phyloP scores from a whole-genome alignment of 2,329 filamentous ascomycete species.

The Alternaria metachromatica region DNA sequence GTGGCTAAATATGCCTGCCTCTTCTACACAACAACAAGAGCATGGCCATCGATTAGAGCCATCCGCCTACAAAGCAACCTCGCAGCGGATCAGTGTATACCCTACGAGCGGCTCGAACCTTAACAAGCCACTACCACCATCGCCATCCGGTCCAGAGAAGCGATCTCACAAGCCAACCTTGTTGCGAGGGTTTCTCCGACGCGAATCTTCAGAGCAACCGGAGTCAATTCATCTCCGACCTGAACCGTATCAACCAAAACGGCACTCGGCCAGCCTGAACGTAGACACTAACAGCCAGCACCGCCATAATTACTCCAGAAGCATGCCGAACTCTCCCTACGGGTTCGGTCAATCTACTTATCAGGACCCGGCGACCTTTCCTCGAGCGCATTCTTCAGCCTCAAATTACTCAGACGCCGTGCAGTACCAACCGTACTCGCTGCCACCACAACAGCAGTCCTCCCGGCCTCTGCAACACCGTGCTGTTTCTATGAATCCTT shows the following conservation, averaged over 20 bases:
- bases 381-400: conserved; percentile 33
- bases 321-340: conserved; percentile 45
- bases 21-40: conserved; percentile 18
- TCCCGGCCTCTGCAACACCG: conserved; percentile 14
- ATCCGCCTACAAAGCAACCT: conserved; percentile 41
- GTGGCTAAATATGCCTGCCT: conserved; percentile 40
- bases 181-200: conserved; percentile 36
- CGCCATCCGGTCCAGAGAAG: conserved; percentile 30
- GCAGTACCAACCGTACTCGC: conserved; percentile 25
- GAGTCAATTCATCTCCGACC: conserved; percentile 33
- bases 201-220: conserved; percentile 28
- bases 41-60: conserved; percentile 16
- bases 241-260: conserved; percentile 22
- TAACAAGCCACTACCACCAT: conserved; percentile 42
- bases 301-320: conserved; percentile 36
- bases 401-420: conserved; percentile 20
- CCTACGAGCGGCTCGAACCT: conserved; percentile 24
- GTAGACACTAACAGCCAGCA: conserved; percentile 29
- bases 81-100: conserved; percentile 26
- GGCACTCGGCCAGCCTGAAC: conserved; percentile 26
- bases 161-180: conserved; percentile 31
- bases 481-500: conserved; percentile 24
- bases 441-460: conserved; percentile 1
- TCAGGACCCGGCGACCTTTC: conserved; percentile 17
- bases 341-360: conserved; percentile 18